phyloP scores from a whole-genome alignment of 352 stramenopile genomes.

The Thalassiosira gravida region DNA sequence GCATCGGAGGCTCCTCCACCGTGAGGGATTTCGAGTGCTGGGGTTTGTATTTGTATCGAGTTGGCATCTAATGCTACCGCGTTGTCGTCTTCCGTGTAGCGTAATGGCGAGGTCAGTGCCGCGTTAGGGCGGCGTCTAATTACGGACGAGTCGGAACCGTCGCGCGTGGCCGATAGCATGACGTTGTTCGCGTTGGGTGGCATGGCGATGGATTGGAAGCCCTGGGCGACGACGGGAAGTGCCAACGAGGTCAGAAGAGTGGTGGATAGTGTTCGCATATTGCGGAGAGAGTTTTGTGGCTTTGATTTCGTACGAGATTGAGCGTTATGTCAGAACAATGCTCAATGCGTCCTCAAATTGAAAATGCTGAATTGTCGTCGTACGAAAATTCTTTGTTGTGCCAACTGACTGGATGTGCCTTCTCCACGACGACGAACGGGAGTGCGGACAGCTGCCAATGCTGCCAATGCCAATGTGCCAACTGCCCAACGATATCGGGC shows the following conservation, averaged over 20 bases:
- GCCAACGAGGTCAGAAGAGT: constrained; percentile 40
- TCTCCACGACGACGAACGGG: too few relatives aligned
- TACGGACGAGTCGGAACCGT: constrained; percentile 1
- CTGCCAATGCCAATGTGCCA: too few relatives aligned
- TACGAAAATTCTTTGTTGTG: too few relatives aligned
- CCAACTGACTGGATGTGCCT: too few relatives aligned
- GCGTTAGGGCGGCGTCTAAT: constrained; percentile 26
- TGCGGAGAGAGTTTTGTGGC: too few relatives aligned
- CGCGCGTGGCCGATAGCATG: constrained; percentile 14
- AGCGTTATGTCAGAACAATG: too few relatives aligned
- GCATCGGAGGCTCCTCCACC: constrained; percentile 6
- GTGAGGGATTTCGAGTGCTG: neutral
- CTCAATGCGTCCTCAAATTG: too few relatives aligned
- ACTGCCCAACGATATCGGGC: too few relatives aligned
- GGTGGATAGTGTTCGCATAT: neutral
- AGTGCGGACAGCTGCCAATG: too few relatives aligned
- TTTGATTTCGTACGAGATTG: too few relatives aligned
- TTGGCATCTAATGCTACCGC: constrained; percentile 12
- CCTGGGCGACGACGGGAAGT: constrained; percentile 34
- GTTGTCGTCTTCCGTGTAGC: constrained; percentile 34
- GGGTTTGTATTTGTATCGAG: constrained; percentile 17
- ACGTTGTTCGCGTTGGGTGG: constrained; percentile 16
- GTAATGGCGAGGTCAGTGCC: constrained; percentile 6
- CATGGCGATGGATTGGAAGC: constrained; percentile 42
- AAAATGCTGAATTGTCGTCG: too few relatives aligned